These are phyloP conservation scores for Tilletia indica DNA, from an alignment of 1,284 basidiomycete species.

Conservation along the genomic window DNA sequence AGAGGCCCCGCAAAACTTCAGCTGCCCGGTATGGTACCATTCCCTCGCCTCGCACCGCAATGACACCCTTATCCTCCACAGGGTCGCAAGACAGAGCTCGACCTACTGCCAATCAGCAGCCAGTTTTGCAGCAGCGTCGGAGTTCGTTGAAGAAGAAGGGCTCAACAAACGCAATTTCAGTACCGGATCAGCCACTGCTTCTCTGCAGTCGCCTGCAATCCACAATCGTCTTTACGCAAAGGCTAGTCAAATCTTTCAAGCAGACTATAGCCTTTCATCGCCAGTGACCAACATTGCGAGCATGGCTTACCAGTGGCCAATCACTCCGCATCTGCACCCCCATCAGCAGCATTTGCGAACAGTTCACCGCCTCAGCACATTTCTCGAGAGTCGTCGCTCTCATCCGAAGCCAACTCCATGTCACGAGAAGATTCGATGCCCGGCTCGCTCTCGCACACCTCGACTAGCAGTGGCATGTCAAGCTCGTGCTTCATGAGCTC, in stretches of 20 bases:
- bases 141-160: slow-evolving; percentile 7
- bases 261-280: slow-evolving; percentile 28
- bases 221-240: slow-evolving; percentile 29
- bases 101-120: not conserved
- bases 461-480: slow-evolving; percentile 4
- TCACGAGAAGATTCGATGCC: slow-evolving; percentile 28
- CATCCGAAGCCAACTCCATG: slow-evolving; percentile 22
- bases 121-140: not conserved
- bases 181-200: slow-evolving; percentile 12
- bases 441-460: slow-evolving; percentile 2
- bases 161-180: slow-evolving; percentile 22
- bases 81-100: no score
- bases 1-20: not conserved
- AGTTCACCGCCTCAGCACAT: not conserved
- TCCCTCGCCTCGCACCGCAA: not conserved
- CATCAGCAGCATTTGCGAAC: not conserved
- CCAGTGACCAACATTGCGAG: slow-evolving; percentile 1
- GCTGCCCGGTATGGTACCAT: not conserved
- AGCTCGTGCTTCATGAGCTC: not conserved
- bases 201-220: not conserved
- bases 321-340: not conserved
- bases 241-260: slow-evolving; percentile 34
- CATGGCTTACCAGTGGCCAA: not conserved
- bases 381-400: slow-evolving; percentile 17
- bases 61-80: no score